These are phyloP conservation scores for Penium margaritaceum DNA, from an alignment of 139 green algal genomes.

Conservation along the genomic window DNA sequence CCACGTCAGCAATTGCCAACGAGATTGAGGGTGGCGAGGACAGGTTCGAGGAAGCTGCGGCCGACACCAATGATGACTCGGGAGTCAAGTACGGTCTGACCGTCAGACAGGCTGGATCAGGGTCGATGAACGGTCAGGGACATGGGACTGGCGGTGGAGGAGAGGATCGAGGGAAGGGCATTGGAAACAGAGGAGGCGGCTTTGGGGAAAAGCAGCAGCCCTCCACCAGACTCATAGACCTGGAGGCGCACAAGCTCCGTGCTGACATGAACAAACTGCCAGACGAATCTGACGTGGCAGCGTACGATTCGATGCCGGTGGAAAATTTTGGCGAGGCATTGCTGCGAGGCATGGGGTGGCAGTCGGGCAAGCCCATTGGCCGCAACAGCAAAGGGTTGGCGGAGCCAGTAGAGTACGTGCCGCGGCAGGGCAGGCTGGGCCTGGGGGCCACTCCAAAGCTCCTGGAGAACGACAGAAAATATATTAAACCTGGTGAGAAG, in stretches of 20 bases:
- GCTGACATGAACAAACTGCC: slow-evolving; percentile 12
- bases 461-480: slow-evolving; percentile 39
- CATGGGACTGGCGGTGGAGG: too few relatives aligned
- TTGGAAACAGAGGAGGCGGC: too few relatives aligned
- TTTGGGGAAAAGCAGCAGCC: too few relatives aligned
- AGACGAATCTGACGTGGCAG: slow-evolving; percentile 29
- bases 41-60: background rate
- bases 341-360: slow-evolving; percentile 52
- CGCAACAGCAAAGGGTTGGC: slow-evolving; percentile 42
- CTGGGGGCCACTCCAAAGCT: slow-evolving; percentile 49
- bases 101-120: background rate
- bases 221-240: background rate
- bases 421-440: slow-evolving; percentile 43
- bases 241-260: slow-evolving; percentile 7
- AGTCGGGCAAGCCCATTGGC: slow-evolving; percentile 51
- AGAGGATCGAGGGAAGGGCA: too few relatives aligned
- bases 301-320: slow-evolving; percentile 55
- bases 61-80: background rate
- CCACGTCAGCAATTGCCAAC: background rate
- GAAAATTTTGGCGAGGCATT: slow-evolving; percentile 56
- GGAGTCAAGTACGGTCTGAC: slow-evolving; percentile 17
- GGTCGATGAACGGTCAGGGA: background rate
- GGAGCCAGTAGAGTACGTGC: slow-evolving; percentile 51
- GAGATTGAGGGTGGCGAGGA: background rate
- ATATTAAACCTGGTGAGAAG: slow-evolving; percentile 49